These are phyloP conservation scores for Blastobotrys attinorum DNA, from an alignment of 805 yeast genomes.

Conservation along the genomic window DNA sequence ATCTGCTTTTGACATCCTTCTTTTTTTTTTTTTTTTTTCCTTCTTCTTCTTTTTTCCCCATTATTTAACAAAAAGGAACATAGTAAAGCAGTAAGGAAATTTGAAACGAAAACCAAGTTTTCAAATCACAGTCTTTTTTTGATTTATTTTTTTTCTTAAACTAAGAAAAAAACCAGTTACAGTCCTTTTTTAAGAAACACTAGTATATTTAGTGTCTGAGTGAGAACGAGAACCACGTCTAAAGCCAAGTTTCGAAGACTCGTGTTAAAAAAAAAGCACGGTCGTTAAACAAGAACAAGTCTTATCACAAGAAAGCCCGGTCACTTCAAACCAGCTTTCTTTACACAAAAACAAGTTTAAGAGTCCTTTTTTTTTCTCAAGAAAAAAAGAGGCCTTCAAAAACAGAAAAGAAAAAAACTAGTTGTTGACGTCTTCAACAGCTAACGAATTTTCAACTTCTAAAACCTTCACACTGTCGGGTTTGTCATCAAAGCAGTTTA, in stretches of 20 bases:
- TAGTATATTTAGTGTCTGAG: no score
- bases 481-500: neutral
- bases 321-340: neutral
- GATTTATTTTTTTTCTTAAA: no score
- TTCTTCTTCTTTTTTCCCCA: neutral
- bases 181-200: no score
- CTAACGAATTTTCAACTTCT: neutral
- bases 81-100: no score
- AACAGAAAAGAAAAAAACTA: neutral
- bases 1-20: no score
- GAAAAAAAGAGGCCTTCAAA: neutral
- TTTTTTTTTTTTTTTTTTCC: neutral
- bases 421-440: conserved; percentile 4
- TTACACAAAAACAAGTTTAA: neutral
- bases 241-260: no score
- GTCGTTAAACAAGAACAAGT: no score
- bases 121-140: neutral
- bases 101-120: no score
- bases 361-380: neutral
- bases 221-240: no score
- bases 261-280: no score
- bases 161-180: neutral
- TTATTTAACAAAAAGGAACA: no score
- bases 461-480: conserved; percentile 1
- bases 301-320: conserved; percentile 1